Conservation (phyloP, 1,284 basidiomycete species). For the Mycosarcoma maydis region DNA sequence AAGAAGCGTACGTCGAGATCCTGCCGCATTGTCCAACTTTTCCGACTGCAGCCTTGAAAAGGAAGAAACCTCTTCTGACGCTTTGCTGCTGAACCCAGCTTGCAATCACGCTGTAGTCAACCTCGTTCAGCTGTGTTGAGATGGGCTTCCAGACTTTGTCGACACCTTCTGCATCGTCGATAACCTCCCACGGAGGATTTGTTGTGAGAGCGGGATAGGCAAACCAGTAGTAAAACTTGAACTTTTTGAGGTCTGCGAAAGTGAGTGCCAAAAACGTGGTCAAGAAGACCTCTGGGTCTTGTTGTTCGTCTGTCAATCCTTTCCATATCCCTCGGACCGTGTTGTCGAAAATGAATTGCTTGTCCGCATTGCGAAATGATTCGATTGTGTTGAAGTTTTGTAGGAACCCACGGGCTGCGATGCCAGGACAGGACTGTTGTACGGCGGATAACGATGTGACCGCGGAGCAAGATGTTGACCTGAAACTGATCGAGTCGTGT, state of each 20-base stretch:
- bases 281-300: slow-evolving; percentile 67
- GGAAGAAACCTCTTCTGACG: slow-evolving; percentile 36
- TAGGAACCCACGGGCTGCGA: slow-evolving; percentile 72
- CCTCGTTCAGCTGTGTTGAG: background rate
- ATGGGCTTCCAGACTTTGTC: slow-evolving; percentile 22
- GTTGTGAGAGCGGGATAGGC: slow-evolving; percentile 88
- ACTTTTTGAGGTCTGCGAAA: slow-evolving; percentile 97
- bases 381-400: slow-evolving; percentile 91
- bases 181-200: slow-evolving; percentile 71
- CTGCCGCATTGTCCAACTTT: slow-evolving; percentile 9
- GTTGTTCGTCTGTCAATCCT: slow-evolving; percentile 9
- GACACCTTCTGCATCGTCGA: slow-evolving; percentile 68
- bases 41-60: slow-evolving; percentile 9
- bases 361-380: slow-evolving; percentile 89
- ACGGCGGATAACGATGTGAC: slow-evolving; percentile 8
- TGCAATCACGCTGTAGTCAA: slow-evolving; percentile 1
- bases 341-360: slow-evolving; percentile 77
- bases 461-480: slow-evolving; percentile 64
- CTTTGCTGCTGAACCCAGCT: slow-evolving; percentile 17
- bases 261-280: slow-evolving; percentile 87
- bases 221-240: slow-evolving; percentile 98
- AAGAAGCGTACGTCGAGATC: slow-evolving; percentile 56
- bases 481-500: background rate
- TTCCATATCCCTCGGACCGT: slow-evolving; percentile 40
- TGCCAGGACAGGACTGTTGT: slow-evolving; percentile 50